Base-by-base conservation (phyloP, 2,329 filamentous ascomycete species). In the Ceratocystis smalleyi region DNA sequence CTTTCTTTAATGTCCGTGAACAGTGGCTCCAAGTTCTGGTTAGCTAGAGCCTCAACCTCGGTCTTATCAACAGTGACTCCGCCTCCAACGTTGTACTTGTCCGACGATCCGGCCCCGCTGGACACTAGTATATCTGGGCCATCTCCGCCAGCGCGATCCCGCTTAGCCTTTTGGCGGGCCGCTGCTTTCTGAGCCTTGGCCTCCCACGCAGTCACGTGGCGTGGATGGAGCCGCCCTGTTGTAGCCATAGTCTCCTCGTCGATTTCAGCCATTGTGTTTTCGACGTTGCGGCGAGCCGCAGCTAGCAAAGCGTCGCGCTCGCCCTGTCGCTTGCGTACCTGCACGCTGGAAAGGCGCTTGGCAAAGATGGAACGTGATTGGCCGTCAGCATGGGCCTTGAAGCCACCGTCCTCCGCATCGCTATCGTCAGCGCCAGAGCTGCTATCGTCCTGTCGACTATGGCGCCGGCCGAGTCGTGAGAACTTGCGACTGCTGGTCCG, bases 221-320 rank as follows among this genome's bases (percentile, higher is more conserved):
- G 80, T 12, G 86, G 83, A 0, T 84, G 83, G 32, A 87, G 79
- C 71, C 86, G 85, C 65, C 90, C 90, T 1, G 88, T 92, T 19
- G 57, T 47, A 30, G 24, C 35, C 45, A 51, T 54, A 43, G 62
- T 24, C 22, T 62, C 85, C 72, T 91, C 84, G 67, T 97, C 92
- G 78, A 96, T 91, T 49, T 81, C 82, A 67, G 88, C 83, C 68
- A 96, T 81, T 51, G 83, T 83, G 22, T 85, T 84, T 68, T 86
- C 84, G n/a, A 96, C 92, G 69, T 95, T 95, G 55, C 87, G 84
- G 71, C 91, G 88, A 1, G 92, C 92, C 2, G 85, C 84, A 8
- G 87, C 87, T 68, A 96, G 77, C 0, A 97, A 77, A 1, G 81
- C 79, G 64, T 88, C 86, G 12, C 89, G 86, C 69, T 96, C 91